Evolutionary conservation across 371 early-diverging fungal species (phyloP).

Genomic region (Apophysomyces sp.): DNA sequence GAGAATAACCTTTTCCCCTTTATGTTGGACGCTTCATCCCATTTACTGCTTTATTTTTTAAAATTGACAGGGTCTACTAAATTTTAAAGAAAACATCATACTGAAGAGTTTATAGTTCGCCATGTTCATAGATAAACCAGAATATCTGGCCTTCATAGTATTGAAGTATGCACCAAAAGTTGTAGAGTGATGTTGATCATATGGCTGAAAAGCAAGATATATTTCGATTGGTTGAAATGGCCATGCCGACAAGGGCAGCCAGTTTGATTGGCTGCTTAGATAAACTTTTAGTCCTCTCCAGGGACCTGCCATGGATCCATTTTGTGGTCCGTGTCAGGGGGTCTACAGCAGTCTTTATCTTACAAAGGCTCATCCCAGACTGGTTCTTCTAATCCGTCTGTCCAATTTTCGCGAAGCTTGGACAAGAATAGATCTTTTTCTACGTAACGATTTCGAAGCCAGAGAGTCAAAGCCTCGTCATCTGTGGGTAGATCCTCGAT

Average conservation of each 20-base stretch:
- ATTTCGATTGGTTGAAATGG: too few relatives aligned
- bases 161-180: too few relatives aligned
- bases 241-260: too few relatives aligned
- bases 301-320: not conserved
- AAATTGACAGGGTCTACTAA: not conserved
- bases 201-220: too few relatives aligned
- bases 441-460: constrained; percentile 62
- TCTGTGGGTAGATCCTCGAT: constrained; percentile 61
- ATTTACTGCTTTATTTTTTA: not conserved
- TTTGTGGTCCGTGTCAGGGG: not conserved
- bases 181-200: too few relatives aligned
- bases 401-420: constrained; percentile 51
- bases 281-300: too few relatives aligned
- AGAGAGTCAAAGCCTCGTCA: constrained; percentile 54
- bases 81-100: not conserved
- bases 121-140: too few relatives aligned
- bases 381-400: constrained; percentile 41
- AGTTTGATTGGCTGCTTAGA: too few relatives aligned
- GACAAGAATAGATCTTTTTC: constrained; percentile 66
- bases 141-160: too few relatives aligned
- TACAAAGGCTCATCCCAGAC: constrained; percentile 44
- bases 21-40: not conserved
- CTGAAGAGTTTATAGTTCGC: too few relatives aligned
- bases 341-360: not conserved
- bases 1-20: constrained; percentile 51